Conservation (phyloP, 805 yeast species). For the Wickerhamiella brachini region DNA sequence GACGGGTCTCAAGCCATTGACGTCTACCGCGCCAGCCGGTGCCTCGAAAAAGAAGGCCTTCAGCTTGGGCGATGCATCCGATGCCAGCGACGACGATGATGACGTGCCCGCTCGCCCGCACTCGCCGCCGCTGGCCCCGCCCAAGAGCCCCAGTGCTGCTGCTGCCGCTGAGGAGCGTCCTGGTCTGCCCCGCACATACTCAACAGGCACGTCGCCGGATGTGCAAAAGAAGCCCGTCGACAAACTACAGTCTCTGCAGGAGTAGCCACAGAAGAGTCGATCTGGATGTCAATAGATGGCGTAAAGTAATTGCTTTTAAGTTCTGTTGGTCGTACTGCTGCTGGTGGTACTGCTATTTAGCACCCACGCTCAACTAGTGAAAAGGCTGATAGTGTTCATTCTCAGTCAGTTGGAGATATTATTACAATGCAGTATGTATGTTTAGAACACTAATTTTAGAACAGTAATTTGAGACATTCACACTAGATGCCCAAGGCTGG, state of each 20-base stretch:
- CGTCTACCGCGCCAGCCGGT: conserved; percentile 3
- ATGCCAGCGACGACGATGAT: conserved; percentile 9
- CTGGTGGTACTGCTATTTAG: no score
- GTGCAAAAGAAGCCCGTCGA: background rate
- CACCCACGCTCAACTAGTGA: no score
- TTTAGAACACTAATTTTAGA: no score
- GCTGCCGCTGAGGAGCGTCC: background rate
- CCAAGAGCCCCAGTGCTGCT: conserved; percentile 9
- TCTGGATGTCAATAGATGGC: no score
- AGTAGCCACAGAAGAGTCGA: background rate
- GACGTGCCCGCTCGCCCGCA: conserved; percentile 1
- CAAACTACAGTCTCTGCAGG: background rate
- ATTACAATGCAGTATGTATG: no score
- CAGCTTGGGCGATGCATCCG: conserved; percentile 10
- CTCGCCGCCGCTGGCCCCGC: conserved; percentile 12
- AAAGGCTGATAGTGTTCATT: no score
- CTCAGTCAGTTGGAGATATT: no score
- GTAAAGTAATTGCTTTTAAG: no score
- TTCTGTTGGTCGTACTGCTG: no score
- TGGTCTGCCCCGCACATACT: background rate
- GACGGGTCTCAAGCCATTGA: conserved; percentile 17
- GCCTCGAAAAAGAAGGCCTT: conserved; percentile 2
- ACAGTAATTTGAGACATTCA: no score
- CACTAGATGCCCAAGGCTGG: no score
- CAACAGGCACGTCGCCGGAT: conserved; percentile 1